Percentiles rank a stretch among this genome's conserved stretches.
These are phyloP conservation scores for Daldinia caldariorum DNA, from an alignment of 495 filamentous ascomycete genomes.

Conservation along the genomic window DNA sequence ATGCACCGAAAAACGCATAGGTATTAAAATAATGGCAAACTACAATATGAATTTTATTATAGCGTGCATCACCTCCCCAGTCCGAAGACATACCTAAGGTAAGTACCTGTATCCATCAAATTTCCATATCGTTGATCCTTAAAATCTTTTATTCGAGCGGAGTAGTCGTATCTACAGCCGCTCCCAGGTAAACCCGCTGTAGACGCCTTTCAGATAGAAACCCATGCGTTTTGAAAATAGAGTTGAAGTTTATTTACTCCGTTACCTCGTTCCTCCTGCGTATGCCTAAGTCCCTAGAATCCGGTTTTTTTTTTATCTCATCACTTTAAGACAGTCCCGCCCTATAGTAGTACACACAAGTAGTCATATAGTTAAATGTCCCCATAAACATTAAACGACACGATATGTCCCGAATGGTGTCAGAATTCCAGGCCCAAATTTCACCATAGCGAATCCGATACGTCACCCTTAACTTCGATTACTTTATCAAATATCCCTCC, in stretches of 20 bases:
- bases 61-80: too few relatives aligned
- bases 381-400: background rate
- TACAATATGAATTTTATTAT: too few relatives aligned
- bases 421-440: background rate
- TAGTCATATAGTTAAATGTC: constrained; percentile 3
- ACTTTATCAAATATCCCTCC: constrained; percentile 39
- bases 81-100: too few relatives aligned
- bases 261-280: background rate
- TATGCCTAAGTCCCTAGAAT: constrained; percentile 1
- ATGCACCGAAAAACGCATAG: too few relatives aligned
- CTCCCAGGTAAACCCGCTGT: background rate
- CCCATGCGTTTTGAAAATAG: background rate
- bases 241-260: background rate
- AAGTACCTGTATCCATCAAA: too few relatives aligned
- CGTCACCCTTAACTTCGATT: constrained; percentile 34
- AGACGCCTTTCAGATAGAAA: background rate
- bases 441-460: constrained; percentile 42
- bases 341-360: constrained; percentile 33
- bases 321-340: constrained; percentile 7
- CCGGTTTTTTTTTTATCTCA: background rate
- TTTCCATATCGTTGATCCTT: background rate
- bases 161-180: constrained; percentile 3
- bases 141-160: constrained; percentile 15
- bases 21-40: too few relatives aligned
- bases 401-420: background rate